Conservation (phyloP, 2,329 filamentous ascomycete genomes). For the Orbilia brochopaga region DNA sequence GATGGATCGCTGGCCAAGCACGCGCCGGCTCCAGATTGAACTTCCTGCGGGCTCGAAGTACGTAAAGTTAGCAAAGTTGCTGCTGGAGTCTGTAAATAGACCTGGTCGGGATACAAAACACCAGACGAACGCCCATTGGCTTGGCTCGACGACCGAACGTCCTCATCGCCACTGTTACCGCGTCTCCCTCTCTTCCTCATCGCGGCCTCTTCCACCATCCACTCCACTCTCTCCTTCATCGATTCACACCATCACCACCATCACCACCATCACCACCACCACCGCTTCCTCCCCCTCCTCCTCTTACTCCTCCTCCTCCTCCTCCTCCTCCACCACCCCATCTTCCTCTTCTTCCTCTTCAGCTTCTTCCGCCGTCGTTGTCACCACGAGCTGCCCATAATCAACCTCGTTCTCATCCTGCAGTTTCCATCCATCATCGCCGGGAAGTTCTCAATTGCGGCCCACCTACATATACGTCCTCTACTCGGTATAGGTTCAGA, state of each 20-base stretch:
- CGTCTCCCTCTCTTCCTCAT: neutral
- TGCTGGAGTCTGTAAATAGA: constrained; percentile 1
- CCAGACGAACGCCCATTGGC: neutral
- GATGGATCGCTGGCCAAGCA: constrained; percentile 3
- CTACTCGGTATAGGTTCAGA: neutral
- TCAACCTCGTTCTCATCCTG: neutral
- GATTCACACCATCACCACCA: neutral
- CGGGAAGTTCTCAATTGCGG: neutral
- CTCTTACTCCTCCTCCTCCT: neutral
- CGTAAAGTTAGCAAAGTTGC: neutral
- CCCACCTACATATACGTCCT: neutral
- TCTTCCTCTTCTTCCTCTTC: neutral
- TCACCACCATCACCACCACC: neutral
- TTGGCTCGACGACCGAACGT: constrained; percentile 4
- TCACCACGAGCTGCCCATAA: neutral
- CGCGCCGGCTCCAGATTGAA: constrained; percentile 5
- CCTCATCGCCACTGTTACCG: neutral
- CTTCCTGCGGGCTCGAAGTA: neutral
- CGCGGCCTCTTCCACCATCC: neutral
- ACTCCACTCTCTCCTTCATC: neutral
- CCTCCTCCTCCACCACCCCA: neutral
- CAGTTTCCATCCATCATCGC: neutral
- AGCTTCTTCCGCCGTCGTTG: neutral
- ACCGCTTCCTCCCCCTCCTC: neutral
- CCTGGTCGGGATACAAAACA: neutral